Evolutionary conservation across 192 early-diverging fungal genomes (phyloP).

Genomic region (Coemansia sp.): DNA sequence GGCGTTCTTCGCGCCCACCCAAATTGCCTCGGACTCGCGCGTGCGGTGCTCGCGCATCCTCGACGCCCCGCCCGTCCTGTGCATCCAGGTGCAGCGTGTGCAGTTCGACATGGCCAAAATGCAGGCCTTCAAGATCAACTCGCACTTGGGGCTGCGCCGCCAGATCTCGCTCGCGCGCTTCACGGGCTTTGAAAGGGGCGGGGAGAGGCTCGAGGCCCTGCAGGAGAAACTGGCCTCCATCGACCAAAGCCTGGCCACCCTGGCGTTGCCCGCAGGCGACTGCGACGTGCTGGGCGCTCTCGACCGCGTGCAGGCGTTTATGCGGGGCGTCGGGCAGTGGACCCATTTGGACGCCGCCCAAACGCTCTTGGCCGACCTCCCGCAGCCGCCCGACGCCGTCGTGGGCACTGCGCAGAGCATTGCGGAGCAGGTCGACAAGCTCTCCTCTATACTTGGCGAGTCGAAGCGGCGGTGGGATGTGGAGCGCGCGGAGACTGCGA

Average conservation of each 20-base stretch:
- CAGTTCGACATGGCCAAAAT: slow-evolving; percentile 63
- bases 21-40: slow-evolving; percentile 7
- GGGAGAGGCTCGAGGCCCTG: neutral
- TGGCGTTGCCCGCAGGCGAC: slow-evolving; percentile 20
- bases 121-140: slow-evolving; percentile 68
- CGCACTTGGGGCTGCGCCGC: slow-evolving; percentile 62
- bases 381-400: neutral
- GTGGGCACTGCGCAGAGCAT: slow-evolving; percentile 3
- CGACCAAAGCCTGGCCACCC: neutral
- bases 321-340: slow-evolving; percentile 33
- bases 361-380: slow-evolving; percentile 21
- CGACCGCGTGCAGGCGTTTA: slow-evolving; percentile 27
- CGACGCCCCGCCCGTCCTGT: slow-evolving; percentile 66
- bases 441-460: slow-evolving; percentile 5
- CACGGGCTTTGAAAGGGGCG: slow-evolving; percentile 23
- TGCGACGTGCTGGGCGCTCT: slow-evolving; percentile 26
- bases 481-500: neutral
- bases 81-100: slow-evolving; percentile 69
- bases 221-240: slow-evolving; percentile 3
- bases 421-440: slow-evolving; percentile 2
- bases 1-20: slow-evolving; percentile 36
- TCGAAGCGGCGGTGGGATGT: slow-evolving; percentile 15
- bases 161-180: slow-evolving; percentile 63
- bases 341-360: slow-evolving; percentile 10
- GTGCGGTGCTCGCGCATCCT: slow-evolving; percentile 19